phyloP scores from a whole-genome alignment of 176 grass and related monocot species.

The Pontederia crassipes region DNA sequence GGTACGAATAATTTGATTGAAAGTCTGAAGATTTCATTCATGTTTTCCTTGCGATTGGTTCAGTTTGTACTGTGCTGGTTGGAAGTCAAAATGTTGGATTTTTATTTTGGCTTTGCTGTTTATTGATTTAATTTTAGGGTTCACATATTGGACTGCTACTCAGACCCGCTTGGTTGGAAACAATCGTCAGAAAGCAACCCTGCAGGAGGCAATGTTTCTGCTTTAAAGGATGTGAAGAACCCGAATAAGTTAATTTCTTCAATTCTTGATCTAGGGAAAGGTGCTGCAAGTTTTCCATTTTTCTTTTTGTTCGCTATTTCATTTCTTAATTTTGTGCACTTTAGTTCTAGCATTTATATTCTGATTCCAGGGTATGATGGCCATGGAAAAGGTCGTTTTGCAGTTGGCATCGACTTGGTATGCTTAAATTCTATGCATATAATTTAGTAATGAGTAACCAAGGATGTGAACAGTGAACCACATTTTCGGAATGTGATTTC shows the following conservation, averaged over 20 bases:
- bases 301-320: slow-evolving; percentile 9
- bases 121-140: slow-evolving; percentile 25
- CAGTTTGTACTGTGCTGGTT: too few relatives aligned
- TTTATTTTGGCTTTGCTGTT: neutral
- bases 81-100: too few relatives aligned
- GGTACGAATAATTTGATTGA: slow-evolving; percentile 27
- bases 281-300: slow-evolving; percentile 11
- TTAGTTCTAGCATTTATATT: neutral
- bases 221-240: slow-evolving; percentile 58
- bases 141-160: slow-evolving; percentile 70
- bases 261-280: slow-evolving; percentile 49
- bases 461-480: too few relatives aligned
- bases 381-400: slow-evolving; percentile 43
- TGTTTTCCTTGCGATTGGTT: neutral
- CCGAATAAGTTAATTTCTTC: slow-evolving; percentile 36
- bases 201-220: slow-evolving; percentile 15
- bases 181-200: neutral
- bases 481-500: too few relatives aligned
- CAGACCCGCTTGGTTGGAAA: slow-evolving; percentile 84
- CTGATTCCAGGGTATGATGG: slow-evolving; percentile 46
- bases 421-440: slow-evolving; percentile 13
- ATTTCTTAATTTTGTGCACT: neutral
- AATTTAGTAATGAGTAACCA: neutral
- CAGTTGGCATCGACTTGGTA: slow-evolving; percentile 71
- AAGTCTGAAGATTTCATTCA: neutral